These are phyloP conservation scores for Torulaspora maleeae DNA, from an alignment of 805 yeast genomes.

Conservation along the genomic window DNA sequence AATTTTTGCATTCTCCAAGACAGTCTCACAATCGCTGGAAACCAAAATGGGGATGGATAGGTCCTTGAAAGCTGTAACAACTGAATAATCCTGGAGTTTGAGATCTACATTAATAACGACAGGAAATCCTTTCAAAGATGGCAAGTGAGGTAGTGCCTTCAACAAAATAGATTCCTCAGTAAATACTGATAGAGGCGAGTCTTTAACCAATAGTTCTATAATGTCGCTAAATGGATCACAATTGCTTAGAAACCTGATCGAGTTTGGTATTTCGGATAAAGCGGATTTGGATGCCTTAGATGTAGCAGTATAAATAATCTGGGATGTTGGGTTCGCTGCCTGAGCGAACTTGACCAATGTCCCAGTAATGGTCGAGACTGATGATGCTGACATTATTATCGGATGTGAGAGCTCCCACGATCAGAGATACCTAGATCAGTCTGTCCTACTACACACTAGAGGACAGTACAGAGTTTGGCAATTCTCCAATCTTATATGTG, in stretches of 20 bases:
- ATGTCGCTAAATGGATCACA: constrained; percentile 33
- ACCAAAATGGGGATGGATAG: constrained; percentile 58
- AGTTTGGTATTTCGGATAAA: constrained; percentile 10
- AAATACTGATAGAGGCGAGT: constrained; percentile 42
- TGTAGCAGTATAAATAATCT: constrained; percentile 23
- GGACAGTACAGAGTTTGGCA: background rate
- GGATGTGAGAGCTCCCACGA: background rate
- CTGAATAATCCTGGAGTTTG: constrained; percentile 57
- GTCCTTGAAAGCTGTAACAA: constrained; percentile 70
- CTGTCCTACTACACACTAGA: too few species aligned
- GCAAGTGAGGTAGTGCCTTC: constrained; percentile 55
- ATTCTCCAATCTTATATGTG: background rate
- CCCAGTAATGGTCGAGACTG: constrained; percentile 9
- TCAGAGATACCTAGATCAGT: background rate
- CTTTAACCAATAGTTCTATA: constrained; percentile 14
- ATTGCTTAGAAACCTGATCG: constrained; percentile 24
- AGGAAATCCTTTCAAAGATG: constrained; percentile 37
- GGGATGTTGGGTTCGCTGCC: constrained; percentile 7
- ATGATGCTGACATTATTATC: constrained; percentile 9
- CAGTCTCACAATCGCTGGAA: constrained; percentile 56
- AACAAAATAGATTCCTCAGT: constrained; percentile 52
- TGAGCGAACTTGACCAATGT: constrained; percentile 16
- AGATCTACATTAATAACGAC: constrained; percentile 61
- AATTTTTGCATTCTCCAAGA: constrained; percentile 49
- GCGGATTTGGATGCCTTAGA: constrained; percentile 17